Conservation (phyloP, 176 grass and related monocot species). For the Carex littledalei region DNA sequence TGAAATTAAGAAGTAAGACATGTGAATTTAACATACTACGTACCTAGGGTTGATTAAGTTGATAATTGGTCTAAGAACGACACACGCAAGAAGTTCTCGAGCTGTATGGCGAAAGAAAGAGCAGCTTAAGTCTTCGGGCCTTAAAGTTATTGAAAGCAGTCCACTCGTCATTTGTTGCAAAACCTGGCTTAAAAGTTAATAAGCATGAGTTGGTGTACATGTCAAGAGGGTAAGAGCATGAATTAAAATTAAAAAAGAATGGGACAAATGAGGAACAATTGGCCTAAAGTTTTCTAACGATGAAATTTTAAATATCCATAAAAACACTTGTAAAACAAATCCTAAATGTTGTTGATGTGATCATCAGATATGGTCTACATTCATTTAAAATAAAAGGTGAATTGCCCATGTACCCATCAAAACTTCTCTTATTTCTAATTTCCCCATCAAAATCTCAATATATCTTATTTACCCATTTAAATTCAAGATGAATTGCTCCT, state of each 20-base stretch:
- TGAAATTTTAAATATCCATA: background rate
- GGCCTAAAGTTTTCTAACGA: background rate
- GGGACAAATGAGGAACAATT: background rate
- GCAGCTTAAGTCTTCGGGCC: constrained; percentile 70
- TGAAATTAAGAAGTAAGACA: constrained; percentile 15
- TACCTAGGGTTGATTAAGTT: constrained; percentile 96
- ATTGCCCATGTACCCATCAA: too few relatives aligned
- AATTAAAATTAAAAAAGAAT: background rate
- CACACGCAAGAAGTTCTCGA: constrained; percentile 84
- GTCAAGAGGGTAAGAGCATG: background rate
- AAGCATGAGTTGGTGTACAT: background rate
- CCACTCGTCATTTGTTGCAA: constrained; percentile 69
- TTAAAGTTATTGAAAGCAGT: constrained; percentile 60
- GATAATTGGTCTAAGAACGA: constrained; percentile 77
- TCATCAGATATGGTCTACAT: background rate
- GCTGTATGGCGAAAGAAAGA: constrained; percentile 71
- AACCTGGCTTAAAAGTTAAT: constrained; percentile 42
- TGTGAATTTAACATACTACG: constrained; percentile 9
- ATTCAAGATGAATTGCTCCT: too few relatives aligned
- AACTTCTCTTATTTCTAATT: too few relatives aligned
- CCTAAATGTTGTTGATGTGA: background rate
- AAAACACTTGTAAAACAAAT: background rate
- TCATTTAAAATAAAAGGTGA: too few relatives aligned
- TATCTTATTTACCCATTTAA: too few relatives aligned
- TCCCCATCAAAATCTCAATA: too few relatives aligned